Evolutionary conservation across 1,139 yeast species (phyloP).

Genomic region (Pichia sp.): DNA sequence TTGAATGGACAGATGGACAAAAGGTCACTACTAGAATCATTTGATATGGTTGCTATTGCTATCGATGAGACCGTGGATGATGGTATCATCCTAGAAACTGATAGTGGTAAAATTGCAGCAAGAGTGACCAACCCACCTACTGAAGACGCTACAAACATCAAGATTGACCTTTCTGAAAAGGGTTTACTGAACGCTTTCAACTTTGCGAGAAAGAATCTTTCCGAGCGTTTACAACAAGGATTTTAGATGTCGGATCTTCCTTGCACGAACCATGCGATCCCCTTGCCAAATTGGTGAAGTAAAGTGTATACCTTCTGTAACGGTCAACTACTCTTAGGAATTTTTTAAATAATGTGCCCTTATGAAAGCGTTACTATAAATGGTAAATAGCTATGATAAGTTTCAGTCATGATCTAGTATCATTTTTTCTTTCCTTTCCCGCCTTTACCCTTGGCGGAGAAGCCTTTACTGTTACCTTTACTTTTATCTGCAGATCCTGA

Average conservation of each 20-base stretch:
- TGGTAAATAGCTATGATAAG: too few relatives aligned
- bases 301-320: not conserved
- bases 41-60: conserved; percentile 78
- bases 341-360: not conserved
- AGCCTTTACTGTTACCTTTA: conserved; percentile 9
- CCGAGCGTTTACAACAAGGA: conserved; percentile 83
- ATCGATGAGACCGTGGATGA: conserved; percentile 91
- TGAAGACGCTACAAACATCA: conserved; percentile 51
- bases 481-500: conserved; percentile 18
- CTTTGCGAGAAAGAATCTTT: conserved; percentile 78
- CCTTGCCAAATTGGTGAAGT: not conserved
- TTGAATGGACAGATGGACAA: conserved; percentile 74
- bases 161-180: conserved; percentile 78
- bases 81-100: conserved; percentile 87
- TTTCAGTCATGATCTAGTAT: not conserved
- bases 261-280: not conserved
- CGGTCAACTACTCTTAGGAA: not conserved
- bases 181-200: conserved; percentile 86
- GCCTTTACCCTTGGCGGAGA: conserved; percentile 5
- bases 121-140: conserved; percentile 83
- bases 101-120: conserved; percentile 77
- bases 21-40: conserved; percentile 69
- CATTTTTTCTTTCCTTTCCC: conserved; percentile 11
- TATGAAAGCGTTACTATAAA: too few relatives aligned
- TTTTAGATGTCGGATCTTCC: conserved; percentile 35